Conservation (phyloP, 345 rosid species). For the Moringa oleifera region DNA sequence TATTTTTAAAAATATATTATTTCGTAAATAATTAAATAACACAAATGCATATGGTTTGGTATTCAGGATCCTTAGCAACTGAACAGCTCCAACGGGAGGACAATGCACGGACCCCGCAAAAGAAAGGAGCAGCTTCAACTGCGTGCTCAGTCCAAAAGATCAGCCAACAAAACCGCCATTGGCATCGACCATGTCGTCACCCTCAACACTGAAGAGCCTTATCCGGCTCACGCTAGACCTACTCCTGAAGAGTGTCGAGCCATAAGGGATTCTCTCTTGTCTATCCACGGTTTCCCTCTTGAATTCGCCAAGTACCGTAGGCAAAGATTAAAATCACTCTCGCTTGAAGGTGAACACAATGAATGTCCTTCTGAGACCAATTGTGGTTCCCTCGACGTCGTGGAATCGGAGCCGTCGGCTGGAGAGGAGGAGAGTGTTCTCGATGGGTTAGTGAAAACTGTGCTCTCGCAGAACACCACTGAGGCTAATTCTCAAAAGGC, state of each 20-base stretch:
- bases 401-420: slow-evolving; percentile 19
- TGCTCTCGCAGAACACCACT: slow-evolving; percentile 83
- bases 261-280: slow-evolving; percentile 23
- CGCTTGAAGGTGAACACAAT: background rate
- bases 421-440: slow-evolving; percentile 53
- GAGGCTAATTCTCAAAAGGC: slow-evolving; percentile 72
- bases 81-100: too few relatives aligned
- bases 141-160: too few relatives aligned
- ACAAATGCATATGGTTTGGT: too few relatives aligned
- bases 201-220: slow-evolving; percentile 14
- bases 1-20: too few relatives aligned
- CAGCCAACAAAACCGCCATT: slow-evolving; percentile 15
- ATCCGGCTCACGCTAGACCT: slow-evolving; percentile 15
- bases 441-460: slow-evolving; percentile 69
- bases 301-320: slow-evolving; percentile 40
- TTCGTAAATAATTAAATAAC: too few relatives aligned
- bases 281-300: slow-evolving; percentile 27
- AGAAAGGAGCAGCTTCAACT: too few relatives aligned
- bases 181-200: too few relatives aligned
- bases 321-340: slow-evolving; percentile 31
- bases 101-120: too few relatives aligned
- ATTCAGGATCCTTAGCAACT: too few relatives aligned
- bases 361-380: background rate
- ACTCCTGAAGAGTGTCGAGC: slow-evolving; percentile 20
- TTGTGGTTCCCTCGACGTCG: background rate